A percentile compares a stretch with the other conserved stretches of the same genome.
phyloP scores from a whole-genome alignment of 2,329 filamentous ascomycete species.

The Ophiosphaerella herpotricha region DNA sequence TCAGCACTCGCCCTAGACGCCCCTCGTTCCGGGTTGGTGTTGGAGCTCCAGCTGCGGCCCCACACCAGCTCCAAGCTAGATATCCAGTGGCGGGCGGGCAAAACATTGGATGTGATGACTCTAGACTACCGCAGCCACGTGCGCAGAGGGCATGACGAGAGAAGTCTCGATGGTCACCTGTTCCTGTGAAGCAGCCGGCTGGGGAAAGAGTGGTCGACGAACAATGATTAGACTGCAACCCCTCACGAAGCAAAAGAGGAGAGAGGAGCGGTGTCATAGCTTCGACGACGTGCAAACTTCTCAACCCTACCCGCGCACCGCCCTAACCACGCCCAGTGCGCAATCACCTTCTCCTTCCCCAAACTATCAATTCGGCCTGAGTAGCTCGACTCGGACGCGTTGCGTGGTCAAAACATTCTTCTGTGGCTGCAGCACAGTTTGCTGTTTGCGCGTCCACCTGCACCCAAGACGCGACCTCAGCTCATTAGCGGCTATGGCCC shows the following conservation, averaged over 20 bases:
- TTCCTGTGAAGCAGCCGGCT: background rate
- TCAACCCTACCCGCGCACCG: slow-evolving; percentile 10
- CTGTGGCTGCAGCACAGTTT: slow-evolving; percentile 6
- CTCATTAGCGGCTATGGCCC: slow-evolving; percentile 43
- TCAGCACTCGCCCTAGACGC: slow-evolving; percentile 1
- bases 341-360: too few species aligned
- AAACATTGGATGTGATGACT: background rate
- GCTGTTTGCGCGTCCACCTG: slow-evolving; percentile 8
- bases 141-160: slow-evolving; percentile 8
- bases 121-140: slow-evolving; percentile 16
- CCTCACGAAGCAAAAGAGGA: slow-evolving; percentile 7
- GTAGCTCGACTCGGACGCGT: background rate
- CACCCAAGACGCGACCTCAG: slow-evolving; percentile 17
- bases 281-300: slow-evolving; percentile 20
- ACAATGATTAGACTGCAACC: background rate
- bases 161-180: background rate
- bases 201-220: slow-evolving; percentile 1
- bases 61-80: slow-evolving; percentile 1
- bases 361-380: background rate
- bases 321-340: slow-evolving; percentile 2
- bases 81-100: slow-evolving; percentile 2
- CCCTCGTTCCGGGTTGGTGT: background rate
- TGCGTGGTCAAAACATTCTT: background rate
- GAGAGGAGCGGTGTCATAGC: slow-evolving; percentile 26
- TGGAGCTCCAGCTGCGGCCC: background rate